Base-by-base conservation (phyloP, 129 eudicot species). In the Sambucus nigra region DNA sequence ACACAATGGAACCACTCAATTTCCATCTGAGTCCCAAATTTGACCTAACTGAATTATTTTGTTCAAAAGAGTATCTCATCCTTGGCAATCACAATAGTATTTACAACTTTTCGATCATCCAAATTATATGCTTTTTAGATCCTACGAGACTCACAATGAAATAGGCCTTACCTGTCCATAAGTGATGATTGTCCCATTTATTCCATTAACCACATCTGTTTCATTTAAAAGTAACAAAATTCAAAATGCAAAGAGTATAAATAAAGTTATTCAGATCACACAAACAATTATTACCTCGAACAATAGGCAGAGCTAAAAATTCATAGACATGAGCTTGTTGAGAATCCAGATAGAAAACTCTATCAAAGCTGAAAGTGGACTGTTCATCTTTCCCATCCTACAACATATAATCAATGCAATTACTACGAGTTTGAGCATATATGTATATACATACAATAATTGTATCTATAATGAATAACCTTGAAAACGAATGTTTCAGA, bases 341-440 rank as follows among this genome's bases (percentile, higher is more conserved):
- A 3, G 95, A 88, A 58, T 76, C 95, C 29, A 69, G 85, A 59
- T 80, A 88, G 73, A 84, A 88, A 58, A 84, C 97, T 48, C 72
- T 78, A 63, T 88, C 95, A 25, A 84, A 88, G 63, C 64, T 74
- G 58, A 84, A 88, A 50, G 58, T 61, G 17, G 50, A 64, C 53
- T 84, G 80, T 61, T 77, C 94, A 46, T 80, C 86, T 55, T 88
- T 88, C 56, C 84, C 95, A 46, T 88, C 97, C 97, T 88, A 62
- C 25, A 14, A 46, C 39, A 14, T n/a, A 65, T n/a, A n/a, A n/a
- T 46, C 24, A 24, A 27, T 16, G 39, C 15, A 47, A 56, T 21
- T 25, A 73, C 47, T 1, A 25, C 9, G 25, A 55, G 28, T 35
- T 24, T 15, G 20, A 23, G 26, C 20, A 29, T n/a, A 27, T 12